Evolutionary conservation across 495 filamentous ascomycete species (phyloP).

Genomic region (Talaromyces trachyspermus): DNA sequence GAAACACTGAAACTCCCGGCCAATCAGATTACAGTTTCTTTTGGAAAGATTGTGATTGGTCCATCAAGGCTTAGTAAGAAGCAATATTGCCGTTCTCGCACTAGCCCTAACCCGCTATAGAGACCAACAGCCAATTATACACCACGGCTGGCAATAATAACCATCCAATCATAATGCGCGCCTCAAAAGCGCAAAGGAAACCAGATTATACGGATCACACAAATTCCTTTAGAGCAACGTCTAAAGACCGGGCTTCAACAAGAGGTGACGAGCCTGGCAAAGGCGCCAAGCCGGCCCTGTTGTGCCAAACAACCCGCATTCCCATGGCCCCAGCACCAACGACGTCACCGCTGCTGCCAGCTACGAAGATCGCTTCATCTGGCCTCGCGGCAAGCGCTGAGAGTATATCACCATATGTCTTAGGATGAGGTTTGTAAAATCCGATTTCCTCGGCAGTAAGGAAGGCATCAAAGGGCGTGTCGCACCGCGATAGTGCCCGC

Average conservation of each 20-base stretch:
- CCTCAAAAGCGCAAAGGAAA: no score
- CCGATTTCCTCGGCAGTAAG: constrained; percentile 26
- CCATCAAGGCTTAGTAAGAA: no score
- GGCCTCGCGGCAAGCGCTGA: constrained; percentile 13
- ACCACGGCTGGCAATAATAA: no score
- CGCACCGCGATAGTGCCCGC: constrained; percentile 13
- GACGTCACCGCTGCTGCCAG: constrained; percentile 28
- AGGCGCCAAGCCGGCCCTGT: constrained; percentile 17
- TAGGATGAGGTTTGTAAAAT: constrained; percentile 23
- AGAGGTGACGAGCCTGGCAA: constrained; percentile 12
- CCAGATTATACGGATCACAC: no score
- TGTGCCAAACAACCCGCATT: constrained; percentile 32
- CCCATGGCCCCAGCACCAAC: constrained; percentile 22
- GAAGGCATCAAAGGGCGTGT: constrained; percentile 18
- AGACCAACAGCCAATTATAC: no score
- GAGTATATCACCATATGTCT: constrained; percentile 21
- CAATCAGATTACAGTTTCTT: no score
- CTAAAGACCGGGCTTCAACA: constrained; percentile 6
- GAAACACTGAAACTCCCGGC: no score
- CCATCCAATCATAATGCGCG: no score
- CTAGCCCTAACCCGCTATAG: no score
- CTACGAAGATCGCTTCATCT: constrained; percentile 24
- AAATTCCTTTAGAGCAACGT: background rate
- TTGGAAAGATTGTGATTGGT: no score
- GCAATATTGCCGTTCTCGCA: no score